Evolutionary conservation across 1,139 yeast genomes (phyloP).

Genomic region (Geotrichum klebahnii): DNA sequence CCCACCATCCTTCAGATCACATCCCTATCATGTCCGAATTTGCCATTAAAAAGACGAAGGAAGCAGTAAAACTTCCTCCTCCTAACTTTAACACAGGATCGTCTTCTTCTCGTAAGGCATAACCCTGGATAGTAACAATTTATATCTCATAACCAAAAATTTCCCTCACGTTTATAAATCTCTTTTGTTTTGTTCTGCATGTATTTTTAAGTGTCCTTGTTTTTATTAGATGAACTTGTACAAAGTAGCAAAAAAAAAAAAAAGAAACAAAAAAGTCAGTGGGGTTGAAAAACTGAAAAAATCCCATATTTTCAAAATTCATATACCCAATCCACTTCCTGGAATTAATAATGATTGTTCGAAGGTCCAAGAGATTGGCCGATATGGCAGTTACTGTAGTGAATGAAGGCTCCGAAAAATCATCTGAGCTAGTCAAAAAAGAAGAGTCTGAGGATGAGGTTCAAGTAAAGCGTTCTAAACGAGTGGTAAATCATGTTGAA

Average conservation of each 20-base stretch:
- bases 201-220: too few species aligned
- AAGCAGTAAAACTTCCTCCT: constrained; percentile 29
- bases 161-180: too few species aligned
- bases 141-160: too few species aligned
- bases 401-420: too few species aligned
- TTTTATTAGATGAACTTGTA: too few species aligned
- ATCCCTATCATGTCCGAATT: constrained; percentile 77
- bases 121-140: too few species aligned
- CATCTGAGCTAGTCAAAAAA: too few species aligned
- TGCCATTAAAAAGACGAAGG: constrained; percentile 55
- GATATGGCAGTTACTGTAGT: neutral
- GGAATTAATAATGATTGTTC: neutral
- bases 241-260: too few species aligned
- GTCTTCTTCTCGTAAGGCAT: constrained; percentile 15
- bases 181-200: too few species aligned
- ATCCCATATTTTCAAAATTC: too few species aligned
- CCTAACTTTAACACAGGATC: constrained; percentile 35
- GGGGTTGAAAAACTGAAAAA: too few species aligned
- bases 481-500: neutral
- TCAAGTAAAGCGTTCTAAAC: neutral
- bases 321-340: neutral
- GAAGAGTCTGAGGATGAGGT: neutral
- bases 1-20: constrained; percentile 92
- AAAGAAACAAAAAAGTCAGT: too few species aligned
- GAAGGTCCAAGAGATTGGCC: neutral